These are phyloP conservation scores for Vigna unguiculata DNA, from an alignment of 306 rosid species.

Conservation along the genomic window DNA sequence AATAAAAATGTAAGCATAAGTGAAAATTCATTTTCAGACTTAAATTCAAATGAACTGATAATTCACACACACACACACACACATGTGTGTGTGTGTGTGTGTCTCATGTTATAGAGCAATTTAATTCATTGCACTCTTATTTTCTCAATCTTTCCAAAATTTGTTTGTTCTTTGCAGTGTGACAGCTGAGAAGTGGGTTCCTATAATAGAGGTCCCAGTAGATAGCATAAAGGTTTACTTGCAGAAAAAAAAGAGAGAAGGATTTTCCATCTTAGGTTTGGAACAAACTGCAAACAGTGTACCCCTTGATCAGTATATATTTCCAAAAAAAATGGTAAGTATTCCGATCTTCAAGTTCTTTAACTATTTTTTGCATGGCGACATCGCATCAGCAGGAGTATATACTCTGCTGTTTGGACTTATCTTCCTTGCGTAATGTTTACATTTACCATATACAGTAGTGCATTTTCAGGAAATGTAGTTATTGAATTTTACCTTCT, in stretches of 20 bases:
- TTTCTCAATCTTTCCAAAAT: slow-evolving; percentile 24
- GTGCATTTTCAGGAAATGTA: slow-evolving; percentile 22
- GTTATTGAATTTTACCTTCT: neutral
- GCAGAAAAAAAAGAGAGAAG: slow-evolving; percentile 88
- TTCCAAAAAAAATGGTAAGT: slow-evolving; percentile 80
- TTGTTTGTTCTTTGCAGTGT: slow-evolving; percentile 65
- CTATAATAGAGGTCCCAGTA: slow-evolving; percentile 87
- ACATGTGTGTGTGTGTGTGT: no score
- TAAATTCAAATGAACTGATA: neutral
- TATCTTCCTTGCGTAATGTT: slow-evolving; percentile 3
- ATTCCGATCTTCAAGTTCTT: slow-evolving; percentile 19
- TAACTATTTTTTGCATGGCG: neutral
- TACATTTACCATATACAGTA: neutral
- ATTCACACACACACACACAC: neutral
- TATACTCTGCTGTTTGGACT: slow-evolving; percentile 13
- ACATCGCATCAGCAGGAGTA: neutral
- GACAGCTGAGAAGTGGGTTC: slow-evolving; percentile 99
- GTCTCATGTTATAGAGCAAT: neutral
- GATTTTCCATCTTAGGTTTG: slow-evolving; percentile 92
- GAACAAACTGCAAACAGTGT: slow-evolving; percentile 98
- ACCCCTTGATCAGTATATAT: slow-evolving; percentile 76
- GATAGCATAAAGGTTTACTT: slow-evolving; percentile 78
- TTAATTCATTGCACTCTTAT: neutral
- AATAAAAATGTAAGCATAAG: neutral
- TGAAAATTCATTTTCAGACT: neutral